phyloP scores from a whole-genome alignment of 208 protist genomes.

The Polymyxa betae region DNA sequence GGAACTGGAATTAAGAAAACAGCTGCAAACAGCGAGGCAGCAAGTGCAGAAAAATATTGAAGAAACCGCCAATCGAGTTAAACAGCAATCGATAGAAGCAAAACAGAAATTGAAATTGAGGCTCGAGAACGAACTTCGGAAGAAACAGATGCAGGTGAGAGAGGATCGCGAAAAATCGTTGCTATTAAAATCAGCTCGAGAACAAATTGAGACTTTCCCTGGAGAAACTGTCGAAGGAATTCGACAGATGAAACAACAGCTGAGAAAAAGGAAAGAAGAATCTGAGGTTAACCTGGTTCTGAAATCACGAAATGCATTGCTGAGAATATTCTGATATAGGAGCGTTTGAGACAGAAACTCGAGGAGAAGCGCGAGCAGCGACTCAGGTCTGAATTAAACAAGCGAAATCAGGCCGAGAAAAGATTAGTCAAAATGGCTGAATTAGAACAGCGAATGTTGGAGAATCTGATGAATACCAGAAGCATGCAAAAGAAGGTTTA shows the following conservation, averaged over 20 bases:
- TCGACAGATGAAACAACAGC: too few relatives aligned
- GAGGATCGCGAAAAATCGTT: too few relatives aligned
- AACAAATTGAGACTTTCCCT: too few relatives aligned
- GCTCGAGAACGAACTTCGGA: not conserved
- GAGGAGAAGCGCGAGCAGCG: not conserved
- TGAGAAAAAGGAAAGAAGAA: too few relatives aligned
- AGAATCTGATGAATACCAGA: not conserved
- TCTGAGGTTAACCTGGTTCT: too few relatives aligned
- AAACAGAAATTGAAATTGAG: not conserved
- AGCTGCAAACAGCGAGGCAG: not conserved
- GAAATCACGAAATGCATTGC: too few relatives aligned
- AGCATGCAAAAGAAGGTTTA: not conserved
- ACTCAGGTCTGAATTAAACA: not conserved
- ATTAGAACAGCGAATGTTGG: not conserved
- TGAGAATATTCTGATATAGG: too few relatives aligned
- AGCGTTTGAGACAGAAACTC: not conserved
- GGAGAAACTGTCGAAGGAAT: too few relatives aligned
- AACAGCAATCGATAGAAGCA: not conserved
- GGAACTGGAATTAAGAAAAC: not conserved
- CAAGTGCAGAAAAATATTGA: not conserved
- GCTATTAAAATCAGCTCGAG: too few relatives aligned
- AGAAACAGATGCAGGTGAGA: not conserved
- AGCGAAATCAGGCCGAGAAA: not conserved
- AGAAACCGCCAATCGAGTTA: not conserved
- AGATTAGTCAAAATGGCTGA: not conserved